A percentile compares a stretch with the other conserved stretches of the same genome.
Conservation (phyloP, 768 basidiomycete species). For the Lentinula boryana region DNA sequence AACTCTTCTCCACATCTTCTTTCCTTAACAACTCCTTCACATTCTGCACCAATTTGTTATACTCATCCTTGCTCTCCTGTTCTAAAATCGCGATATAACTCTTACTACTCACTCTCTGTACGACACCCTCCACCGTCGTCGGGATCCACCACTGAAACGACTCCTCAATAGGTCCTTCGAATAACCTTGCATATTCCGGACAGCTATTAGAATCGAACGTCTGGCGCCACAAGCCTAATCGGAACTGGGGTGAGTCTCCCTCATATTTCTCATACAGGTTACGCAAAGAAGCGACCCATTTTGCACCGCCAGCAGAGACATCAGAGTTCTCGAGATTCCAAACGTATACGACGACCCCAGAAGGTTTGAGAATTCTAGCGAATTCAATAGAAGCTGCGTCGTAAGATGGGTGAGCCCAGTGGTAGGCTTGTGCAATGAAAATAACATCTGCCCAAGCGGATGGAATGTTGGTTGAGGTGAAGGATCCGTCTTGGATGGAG, state of each 20-base stretch:
- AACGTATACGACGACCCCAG: constrained; percentile 65
- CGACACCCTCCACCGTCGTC: constrained; percentile 46
- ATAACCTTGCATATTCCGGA: constrained; percentile 49
- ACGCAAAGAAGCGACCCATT: constrained; percentile 74
- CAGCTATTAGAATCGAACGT: constrained; percentile 47
- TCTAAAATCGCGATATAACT: constrained; percentile 73
- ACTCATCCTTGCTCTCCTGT: constrained; percentile 48
- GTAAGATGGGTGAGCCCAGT: constrained; percentile 84
- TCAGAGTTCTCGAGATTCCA: constrained; percentile 84
- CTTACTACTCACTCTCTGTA: constrained; percentile 74
- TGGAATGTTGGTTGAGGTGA: constrained; percentile 54
- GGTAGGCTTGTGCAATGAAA: constrained; percentile 83
- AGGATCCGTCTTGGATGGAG: constrained; percentile 57
- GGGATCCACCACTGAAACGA: constrained; percentile 46
- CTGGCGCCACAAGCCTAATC: constrained; percentile 67
- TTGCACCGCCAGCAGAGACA: constrained; percentile 21
- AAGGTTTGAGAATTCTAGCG: constrained; percentile 70
- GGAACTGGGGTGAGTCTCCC: constrained; percentile 75
- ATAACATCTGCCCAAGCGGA: constrained; percentile 75
- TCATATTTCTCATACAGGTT: constrained; percentile 67
- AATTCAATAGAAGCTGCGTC: constrained; percentile 70
- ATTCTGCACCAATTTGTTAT: constrained; percentile 41
- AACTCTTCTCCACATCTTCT: constrained; percentile 53
- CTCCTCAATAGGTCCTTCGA: constrained; percentile 54
- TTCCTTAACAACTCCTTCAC: constrained; percentile 49